Base-by-base conservation (phyloP, 805 yeast species). In the Wickerhamomyces sydowiorum region DNA sequence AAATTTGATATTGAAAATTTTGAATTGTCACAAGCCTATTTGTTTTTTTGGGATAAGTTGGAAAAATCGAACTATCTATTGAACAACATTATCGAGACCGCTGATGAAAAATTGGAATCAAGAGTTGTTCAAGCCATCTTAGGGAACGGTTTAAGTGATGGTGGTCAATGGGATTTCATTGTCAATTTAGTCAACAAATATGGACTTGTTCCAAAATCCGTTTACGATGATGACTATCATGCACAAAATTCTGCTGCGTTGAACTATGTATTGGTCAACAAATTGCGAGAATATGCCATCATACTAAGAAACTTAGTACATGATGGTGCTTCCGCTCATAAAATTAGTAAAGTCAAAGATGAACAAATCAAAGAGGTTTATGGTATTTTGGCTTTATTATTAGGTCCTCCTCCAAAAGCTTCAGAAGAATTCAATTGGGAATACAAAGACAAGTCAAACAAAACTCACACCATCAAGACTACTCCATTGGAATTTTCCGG, bases 121-220 rank as follows among this genome's bases (percentile, higher is more conserved):
- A 72, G 93, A 45, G 67, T 84, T 41, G 78, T 86, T 35, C 83
- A 80, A 60, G 74, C 73, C 51, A 66, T 86, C 40, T 66, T 86
- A 43, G 52, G 67, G 8, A 80, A 75, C 42, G 91, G 95, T 15
- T 75, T 82, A 38, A 61, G 76, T 49, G 95, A 86, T 59, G 95
- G 96, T 50, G 95, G 95, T 41, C 95, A 86, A 63, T 86, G 85
- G 73, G 81, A 82, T 51, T 81, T 86, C 90, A 74, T 86, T 60
- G 71, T 80, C 36, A 84, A 86, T 59, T 60, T 86, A 44, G 78
- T 86, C 29, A 74, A 78, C 45, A 86, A 86, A 62, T 86, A 86
- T 54, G 95, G 96, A n/a, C 52, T 82, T 36, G 83, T 86, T 44
- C 96, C 96, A 23, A 73, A 81, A 57, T 73, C 73, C 48, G 60